Base-by-base conservation (phyloP, 2,329 filamentous ascomycete genomes). In the Pyrenophora teres region DNA sequence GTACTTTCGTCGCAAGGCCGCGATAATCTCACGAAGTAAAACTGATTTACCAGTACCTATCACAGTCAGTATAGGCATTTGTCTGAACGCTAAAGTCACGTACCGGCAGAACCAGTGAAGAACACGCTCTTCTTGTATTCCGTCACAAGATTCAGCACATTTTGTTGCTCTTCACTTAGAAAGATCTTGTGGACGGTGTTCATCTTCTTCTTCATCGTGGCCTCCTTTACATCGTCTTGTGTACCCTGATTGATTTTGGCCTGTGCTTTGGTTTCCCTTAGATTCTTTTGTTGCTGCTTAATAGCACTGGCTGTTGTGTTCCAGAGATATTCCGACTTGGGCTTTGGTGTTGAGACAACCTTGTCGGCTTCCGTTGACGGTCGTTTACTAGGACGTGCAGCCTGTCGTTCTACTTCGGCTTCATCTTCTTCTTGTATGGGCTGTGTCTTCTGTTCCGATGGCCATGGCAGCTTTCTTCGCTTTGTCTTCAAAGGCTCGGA, bases 21-120 rank as follows among this genome's bases (percentile, higher is more conserved):
- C 78, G 63, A 99, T 97, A 54, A 97, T 96, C 59, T 95, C 87
- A 58, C 92, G 85, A 82, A 99, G 91, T 50, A 99, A 77, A 3
- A 99, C 93, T 1, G 94, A 99, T 79, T 99, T 99, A 73, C 94
- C 94, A 4, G 94, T 97, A 80, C 85, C 80, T 77, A 31, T 31
- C 13, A 52, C 15, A 21, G 21, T 63, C 16, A 64, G 52, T 12
- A 40, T 25, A 31, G 6, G 15, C 21, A 12, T 37, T 9, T 4
- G 3, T 45, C 2, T 2, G 4, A 2, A 13, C 13, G 40, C 12
- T 30, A 2, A 7, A 27, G 1, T 42, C 13, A 56, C 70, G 32
- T 60, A 76, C 88, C 92, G 51, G 94, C 94, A 52, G 94, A 96
- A 63, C 94, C 94, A 1, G 94, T 99, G 73, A 99, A 99, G 78